Evolutionary conservation across 768 basidiomycete genomes (phyloP), one percentile per base, ranked within the genome.

Genomic region (Collybiopsis confluens): DNA sequence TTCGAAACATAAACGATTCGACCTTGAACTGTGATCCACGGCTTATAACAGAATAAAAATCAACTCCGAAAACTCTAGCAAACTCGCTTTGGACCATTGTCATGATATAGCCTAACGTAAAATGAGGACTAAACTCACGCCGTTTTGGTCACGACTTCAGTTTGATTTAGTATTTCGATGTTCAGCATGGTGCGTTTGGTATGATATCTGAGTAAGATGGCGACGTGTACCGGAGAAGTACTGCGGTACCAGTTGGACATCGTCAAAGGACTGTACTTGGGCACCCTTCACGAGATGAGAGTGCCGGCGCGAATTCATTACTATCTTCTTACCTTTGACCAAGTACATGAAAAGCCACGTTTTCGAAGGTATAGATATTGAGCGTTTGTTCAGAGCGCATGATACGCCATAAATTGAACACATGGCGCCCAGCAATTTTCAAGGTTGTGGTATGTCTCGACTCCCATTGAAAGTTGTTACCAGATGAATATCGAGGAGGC

Each of bases 11-110:
- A 72, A 99, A 96, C 0, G 94, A 94, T 71, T 99, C 97, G 24
- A 98, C 97, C 70, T 98, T 99, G 76, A 93, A 98, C 63, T 99
- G 97, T 1, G 94, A 97, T 0, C 97, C 97, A 28, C 97, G 83
- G 56, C 83, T 93, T 58, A 97, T 81, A 28, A 98, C 95, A 3
- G 94, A 97, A 64, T 87, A 91, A 66, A 98, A 98, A 69, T 99
- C 97, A 41, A 99, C 87, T 1, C 97, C 96, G 59, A 97, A 98
- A 5, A 98, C 92, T 9, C 97, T 85, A 37, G 97, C 95, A 62
- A 98, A 98, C 68, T 99, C 97, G 13, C 96, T 98, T 62, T 21
- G 26, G 18, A 35, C 21, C 20, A 42, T 33, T n/a, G 23, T 48
- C 13, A 45, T 7, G 7, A 27, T 20, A 21, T 15, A 18, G 49